Evolutionary conservation across 2,329 filamentous ascomycete genomes (phyloP).

Genomic region (Fusarium odoratissimum): DNA sequence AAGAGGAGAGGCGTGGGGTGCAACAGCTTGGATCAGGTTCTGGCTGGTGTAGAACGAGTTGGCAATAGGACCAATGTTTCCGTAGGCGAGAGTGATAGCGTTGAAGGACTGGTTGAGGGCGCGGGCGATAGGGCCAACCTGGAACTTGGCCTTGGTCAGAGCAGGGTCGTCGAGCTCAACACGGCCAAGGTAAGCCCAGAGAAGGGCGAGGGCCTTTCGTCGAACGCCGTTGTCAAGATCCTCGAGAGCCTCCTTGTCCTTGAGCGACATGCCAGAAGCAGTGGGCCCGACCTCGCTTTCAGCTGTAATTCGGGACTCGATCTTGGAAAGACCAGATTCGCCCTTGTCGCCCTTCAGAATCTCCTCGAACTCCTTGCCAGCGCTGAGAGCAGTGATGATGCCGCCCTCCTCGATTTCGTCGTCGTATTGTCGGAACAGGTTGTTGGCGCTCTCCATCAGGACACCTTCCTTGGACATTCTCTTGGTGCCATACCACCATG

Average conservation of each 20-base stretch:
- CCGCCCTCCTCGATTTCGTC: constrained; percentile 84
- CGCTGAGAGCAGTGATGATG: constrained; percentile 83
- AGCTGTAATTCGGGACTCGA: constrained; percentile 83
- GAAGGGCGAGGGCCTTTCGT: constrained; percentile 86
- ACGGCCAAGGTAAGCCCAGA: constrained; percentile 96
- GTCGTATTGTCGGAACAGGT: constrained; percentile 92
- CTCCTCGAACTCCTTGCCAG: constrained; percentile 85
- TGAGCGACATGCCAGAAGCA: constrained; percentile 70
- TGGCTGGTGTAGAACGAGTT: constrained; percentile 86
- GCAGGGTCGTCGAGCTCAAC: constrained; percentile 83
- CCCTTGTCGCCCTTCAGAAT: constrained; percentile 81
- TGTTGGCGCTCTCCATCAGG: constrained; percentile 91
- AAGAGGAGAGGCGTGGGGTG: constrained; percentile 85
- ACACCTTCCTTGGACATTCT: constrained; percentile 93
- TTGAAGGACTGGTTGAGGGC: constrained; percentile 87
- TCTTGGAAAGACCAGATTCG: constrained; percentile 82
- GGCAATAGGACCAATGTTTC: constrained; percentile 83
- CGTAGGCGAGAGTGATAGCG: constrained; percentile 88
- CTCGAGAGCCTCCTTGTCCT: constrained; percentile 81
- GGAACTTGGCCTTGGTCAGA: constrained; percentile 87
- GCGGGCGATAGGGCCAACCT: constrained; percentile 87
- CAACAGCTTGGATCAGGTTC: constrained; percentile 87
- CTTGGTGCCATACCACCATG: constrained; percentile 99
- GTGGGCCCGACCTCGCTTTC: constrained; percentile 64
- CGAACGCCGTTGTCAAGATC: constrained; percentile 83